Evolutionary conservation across 768 basidiomycete genomes (phyloP), one percentile per base, ranked within the genome.

Genomic region (Boletus edulis): DNA sequence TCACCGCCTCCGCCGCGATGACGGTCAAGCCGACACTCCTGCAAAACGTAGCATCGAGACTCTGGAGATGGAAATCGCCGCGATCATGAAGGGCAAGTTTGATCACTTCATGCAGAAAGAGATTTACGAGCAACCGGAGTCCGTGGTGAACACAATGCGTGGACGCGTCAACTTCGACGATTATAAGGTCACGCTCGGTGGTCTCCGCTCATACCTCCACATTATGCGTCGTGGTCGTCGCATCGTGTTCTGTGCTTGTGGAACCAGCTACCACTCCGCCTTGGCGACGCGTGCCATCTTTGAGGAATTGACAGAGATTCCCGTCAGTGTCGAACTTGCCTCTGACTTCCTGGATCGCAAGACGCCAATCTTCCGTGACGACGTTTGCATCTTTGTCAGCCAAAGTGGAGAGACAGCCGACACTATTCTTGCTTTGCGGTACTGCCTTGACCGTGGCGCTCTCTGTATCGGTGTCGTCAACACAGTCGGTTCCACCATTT

Each of bases 51-150:
- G 84, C 61, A 98, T 99, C 73, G 97, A 98, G 78, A 97, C 94
- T 6, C 85, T 99, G 63, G 97, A 98, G 75, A 86, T 99, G 61
- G 97, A 99, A 75, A 84, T 99, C 44, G 96, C 96, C n/a, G 97
- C 96, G 62, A 98, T 99, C 77, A 98, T 98, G 97, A 99, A 99
- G 82, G 97, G 97, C 69, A 93, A 94, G 74, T 99, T 98, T 71
- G 93, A 93, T 69, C 95, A 96, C 70, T 99, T 99, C 78, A 99
- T 99, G 97, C 96, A 98, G 73, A 99, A 99, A 78, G 97, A 99
- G 74, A 98, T 98, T 64, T 98, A 94, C 78, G 92, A 98, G 70
- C 96, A 98, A 72, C 96, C 97, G 48, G 97, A 99, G 69, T 96
- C 94, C 27, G 97, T 98, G 59, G 94, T 98, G 75, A 99, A 99